Evolutionary conservation across 805 yeast genomes (phyloP).

Genomic region (Spencermartinsiella europaea): DNA sequence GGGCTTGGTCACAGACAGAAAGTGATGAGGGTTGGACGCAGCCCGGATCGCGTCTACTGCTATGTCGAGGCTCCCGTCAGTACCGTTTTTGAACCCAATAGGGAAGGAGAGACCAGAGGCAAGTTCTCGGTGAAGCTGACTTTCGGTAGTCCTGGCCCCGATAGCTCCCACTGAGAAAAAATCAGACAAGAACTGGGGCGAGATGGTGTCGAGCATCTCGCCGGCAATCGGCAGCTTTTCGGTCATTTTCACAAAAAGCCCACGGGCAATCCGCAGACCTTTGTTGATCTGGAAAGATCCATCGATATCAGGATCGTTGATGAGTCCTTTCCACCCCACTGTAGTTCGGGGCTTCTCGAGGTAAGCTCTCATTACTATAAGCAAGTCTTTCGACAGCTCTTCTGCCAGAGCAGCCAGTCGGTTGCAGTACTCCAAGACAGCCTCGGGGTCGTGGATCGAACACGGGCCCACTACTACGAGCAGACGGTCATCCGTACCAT

Average conservation of each 20-base stretch:
- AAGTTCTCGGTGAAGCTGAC: conserved; percentile 93
- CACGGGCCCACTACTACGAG: conserved; percentile 95
- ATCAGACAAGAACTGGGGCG: conserved; percentile 93
- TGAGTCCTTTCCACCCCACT: conserved; percentile 98
- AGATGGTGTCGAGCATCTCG: conserved; percentile 96
- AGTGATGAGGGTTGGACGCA: conserved; percentile 89
- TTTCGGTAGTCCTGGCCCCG: conserved; percentile 98
- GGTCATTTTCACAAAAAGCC: conserved; percentile 78
- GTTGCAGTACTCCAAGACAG: conserved; percentile 84
- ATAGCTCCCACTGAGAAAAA: conserved; percentile 95
- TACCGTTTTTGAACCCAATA: conserved; percentile 96
- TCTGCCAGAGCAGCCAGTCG: conserved; percentile 55
- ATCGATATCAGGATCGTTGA: conserved; percentile 95
- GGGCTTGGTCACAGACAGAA: conserved; percentile 90
- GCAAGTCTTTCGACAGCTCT: conserved; percentile 65
- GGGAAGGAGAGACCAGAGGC: conserved; percentile 98
- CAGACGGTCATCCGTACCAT: conserved; percentile 82
- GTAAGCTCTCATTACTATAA: conserved; percentile 94
- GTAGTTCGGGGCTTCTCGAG: conserved; percentile 98
- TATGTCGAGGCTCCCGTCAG: conserved; percentile 92
- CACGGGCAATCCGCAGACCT: conserved; percentile 85
- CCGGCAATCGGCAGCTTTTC: conserved; percentile 87
- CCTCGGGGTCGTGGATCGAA: conserved; percentile 89
- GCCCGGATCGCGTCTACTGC: conserved; percentile 93
- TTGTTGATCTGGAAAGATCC: conserved; percentile 90